Conservation (phyloP, 345 rosid genomes). For the Litchi chinensis region DNA sequence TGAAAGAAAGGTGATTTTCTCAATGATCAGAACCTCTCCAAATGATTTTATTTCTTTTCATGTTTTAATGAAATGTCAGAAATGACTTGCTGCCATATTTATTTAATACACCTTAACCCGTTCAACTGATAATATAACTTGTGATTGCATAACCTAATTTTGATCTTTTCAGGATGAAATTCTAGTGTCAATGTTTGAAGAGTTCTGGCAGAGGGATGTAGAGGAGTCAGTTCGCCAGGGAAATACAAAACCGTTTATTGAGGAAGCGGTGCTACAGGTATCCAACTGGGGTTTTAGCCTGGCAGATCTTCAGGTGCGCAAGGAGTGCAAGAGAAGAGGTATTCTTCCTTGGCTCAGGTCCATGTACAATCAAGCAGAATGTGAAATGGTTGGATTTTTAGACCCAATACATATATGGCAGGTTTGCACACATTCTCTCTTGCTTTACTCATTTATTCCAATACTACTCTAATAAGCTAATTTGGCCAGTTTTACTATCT, state of each 20-base stretch:
- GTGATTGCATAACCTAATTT: conserved; percentile 8
- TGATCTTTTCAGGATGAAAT: conserved; percentile 63
- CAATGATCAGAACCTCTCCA: not conserved
- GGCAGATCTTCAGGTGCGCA: conserved; percentile 69
- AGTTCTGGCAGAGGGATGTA: conserved; percentile 81
- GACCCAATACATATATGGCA: conserved; percentile 94
- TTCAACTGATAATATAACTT: not conserved
- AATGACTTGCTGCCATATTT: not conserved
- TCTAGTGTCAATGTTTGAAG: conserved; percentile 61
- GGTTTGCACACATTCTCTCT: conserved; percentile 48
- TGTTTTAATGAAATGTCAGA: not conserved
- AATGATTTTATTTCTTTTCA: conserved; percentile 18
- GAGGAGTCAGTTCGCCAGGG: conserved; percentile 95
- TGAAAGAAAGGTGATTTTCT: conserved; percentile 59
- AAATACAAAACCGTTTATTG: conserved; percentile 63
- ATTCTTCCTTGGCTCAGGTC: conserved; percentile 81
- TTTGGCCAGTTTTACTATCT: not conserved
- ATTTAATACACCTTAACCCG: not conserved
- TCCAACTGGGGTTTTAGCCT: conserved; percentile 88
- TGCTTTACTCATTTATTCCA: conserved; percentile 14
- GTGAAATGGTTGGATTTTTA: conserved; percentile 70
- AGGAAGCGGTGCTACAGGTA: conserved; percentile 73
- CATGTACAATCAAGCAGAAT: conserved; percentile 72
- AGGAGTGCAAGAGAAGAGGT: conserved; percentile 61
- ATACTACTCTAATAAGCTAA: not conserved